Evolutionary conservation across 108 stramenopile genomes (phyloP), one percentile per base, ranked within the genome.

Genomic region (Epipyxis sp.): DNA sequence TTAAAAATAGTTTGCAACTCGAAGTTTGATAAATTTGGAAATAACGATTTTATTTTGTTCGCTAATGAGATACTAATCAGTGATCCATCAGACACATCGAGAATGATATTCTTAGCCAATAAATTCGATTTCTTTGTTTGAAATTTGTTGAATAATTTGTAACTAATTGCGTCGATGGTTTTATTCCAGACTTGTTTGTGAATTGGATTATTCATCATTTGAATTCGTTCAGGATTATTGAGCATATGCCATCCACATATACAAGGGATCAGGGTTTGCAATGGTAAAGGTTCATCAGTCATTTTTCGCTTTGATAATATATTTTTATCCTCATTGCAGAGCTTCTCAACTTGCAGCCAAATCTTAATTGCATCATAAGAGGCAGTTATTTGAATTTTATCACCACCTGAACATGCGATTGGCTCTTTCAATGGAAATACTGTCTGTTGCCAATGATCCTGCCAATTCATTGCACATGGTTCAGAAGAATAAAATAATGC

Each of bases 401-500:
- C 79, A 30, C 83, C 83, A 42, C 37, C 42, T 34, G 10, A 29
- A 25, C 79, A 78, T 32, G 59, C 1, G 42, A 41, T 65, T 3
- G 61, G 61, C 2, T 40, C 16, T 16, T 25, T 34, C 25, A 86
- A 27, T n/a, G 86, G 86, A 30, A 43, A 76, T 1, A 85, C 82
- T 1, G 40, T 44, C 42, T 81, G 86, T 0, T 79, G 59, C 86
- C 86, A 86, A 34, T 86, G 86, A 59, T 86, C 86, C 39, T 86
- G 86, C 83, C 83, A 86, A 34, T 76, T 67, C 76, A 41, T 30
- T 27, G 68, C 79, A 27, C 69, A 0, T 30, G 79, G 16, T 29
- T 32, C 1, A 29, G 54, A 37, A n/a, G 0, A n/a, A 37, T 57
- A 76, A 27, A 27, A 20, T 27, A 59, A 0, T n/a, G 43, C 20